These are phyloP conservation scores for Penicillium paneum DNA, from an alignment of 2,329 filamentous ascomycete species.

Conservation along the genomic window DNA sequence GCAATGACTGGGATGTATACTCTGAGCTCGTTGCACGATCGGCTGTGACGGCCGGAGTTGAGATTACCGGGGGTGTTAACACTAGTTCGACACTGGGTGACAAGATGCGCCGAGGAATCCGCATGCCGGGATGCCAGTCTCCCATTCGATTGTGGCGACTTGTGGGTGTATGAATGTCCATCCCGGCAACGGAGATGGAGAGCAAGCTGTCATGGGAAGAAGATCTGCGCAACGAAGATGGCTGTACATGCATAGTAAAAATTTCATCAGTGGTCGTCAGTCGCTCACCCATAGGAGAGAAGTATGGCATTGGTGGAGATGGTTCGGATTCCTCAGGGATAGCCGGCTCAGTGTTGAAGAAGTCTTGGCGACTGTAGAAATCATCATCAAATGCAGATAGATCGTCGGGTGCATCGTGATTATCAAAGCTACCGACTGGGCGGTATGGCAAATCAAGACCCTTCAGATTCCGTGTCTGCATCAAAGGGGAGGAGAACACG, in stretches of 20 bases:
- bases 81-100: slow-evolving; percentile 43
- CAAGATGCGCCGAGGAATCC: slow-evolving; percentile 48
- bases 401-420: slow-evolving; percentile 11
- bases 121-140: slow-evolving; percentile 48
- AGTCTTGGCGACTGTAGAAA: slow-evolving; percentile 13
- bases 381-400: slow-evolving; percentile 20
- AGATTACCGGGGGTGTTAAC: slow-evolving; percentile 39
- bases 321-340: slow-evolving; percentile 43
- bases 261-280: slow-evolving; percentile 22
- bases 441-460: slow-evolving; percentile 57
- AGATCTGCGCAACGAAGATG: slow-evolving; percentile 58
- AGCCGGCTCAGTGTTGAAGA: slow-evolving; percentile 25
- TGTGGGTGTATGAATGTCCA: slow-evolving; percentile 84
- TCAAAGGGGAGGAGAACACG: slow-evolving; percentile 60
- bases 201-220: slow-evolving; percentile 85
- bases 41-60: slow-evolving; percentile 36
- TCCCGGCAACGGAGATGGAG: slow-evolving; percentile 79
- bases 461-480: slow-evolving; percentile 59
- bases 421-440: slow-evolving; percentile 20
- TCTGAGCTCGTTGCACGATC: slow-evolving; percentile 26
- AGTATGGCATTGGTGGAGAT: slow-evolving; percentile 17
- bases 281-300: slow-evolving; percentile 12
- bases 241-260: slow-evolving; percentile 21
- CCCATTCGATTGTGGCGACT: slow-evolving; percentile 72
- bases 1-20: slow-evolving; percentile 33